Conservation (phyloP, 2,329 filamentous ascomycete species). For the Fusarium sp. region DNA sequence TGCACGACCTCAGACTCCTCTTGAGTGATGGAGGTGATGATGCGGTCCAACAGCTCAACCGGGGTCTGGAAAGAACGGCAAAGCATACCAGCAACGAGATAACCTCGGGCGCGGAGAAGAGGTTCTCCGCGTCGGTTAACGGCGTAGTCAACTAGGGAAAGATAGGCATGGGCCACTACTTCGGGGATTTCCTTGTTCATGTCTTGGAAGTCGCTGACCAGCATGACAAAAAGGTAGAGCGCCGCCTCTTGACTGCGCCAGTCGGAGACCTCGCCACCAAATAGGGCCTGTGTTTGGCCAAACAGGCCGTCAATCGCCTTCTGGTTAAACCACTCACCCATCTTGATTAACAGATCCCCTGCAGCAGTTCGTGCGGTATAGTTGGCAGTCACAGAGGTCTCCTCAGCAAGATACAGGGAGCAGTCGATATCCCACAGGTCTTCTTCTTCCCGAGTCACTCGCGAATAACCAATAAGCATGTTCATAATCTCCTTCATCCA, state of each 20-base stretch:
- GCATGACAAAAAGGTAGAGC: slow-evolving; percentile 85
- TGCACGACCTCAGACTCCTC: slow-evolving; percentile 90
- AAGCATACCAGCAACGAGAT: slow-evolving; percentile 84
- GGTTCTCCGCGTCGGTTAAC: slow-evolving; percentile 76
- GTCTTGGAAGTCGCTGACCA: slow-evolving; percentile 86
- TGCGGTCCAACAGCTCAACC: slow-evolving; percentile 73
- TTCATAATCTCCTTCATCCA: slow-evolving; percentile 93
- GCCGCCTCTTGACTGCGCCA: slow-evolving; percentile 81
- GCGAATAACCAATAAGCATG: slow-evolving; percentile 84
- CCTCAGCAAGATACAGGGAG: slow-evolving; percentile 93
- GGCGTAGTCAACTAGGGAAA: slow-evolving; percentile 82
- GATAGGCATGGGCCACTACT: slow-evolving; percentile 76
- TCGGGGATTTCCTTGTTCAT: slow-evolving; percentile 75
- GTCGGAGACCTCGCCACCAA: slow-evolving; percentile 61
- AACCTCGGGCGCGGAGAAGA: slow-evolving; percentile 86
- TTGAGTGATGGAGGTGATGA: slow-evolving; percentile 77
- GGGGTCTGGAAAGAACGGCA: slow-evolving; percentile 75
- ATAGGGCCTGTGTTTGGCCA: slow-evolving; percentile 78
- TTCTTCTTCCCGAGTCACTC: slow-evolving; percentile 92
- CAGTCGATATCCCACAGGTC: slow-evolving; percentile 97
- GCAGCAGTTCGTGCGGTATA: slow-evolving; percentile 95
- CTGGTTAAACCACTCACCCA: slow-evolving; percentile 87
- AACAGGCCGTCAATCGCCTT: slow-evolving; percentile 83
- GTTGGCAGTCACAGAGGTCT: slow-evolving; percentile 93
- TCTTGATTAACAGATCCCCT: slow-evolving; percentile 90